Evolutionary conservation across 139 green algal species (phyloP), one percentile per base, ranked within the genome.

Genomic region (Gonium pectorale): DNA sequence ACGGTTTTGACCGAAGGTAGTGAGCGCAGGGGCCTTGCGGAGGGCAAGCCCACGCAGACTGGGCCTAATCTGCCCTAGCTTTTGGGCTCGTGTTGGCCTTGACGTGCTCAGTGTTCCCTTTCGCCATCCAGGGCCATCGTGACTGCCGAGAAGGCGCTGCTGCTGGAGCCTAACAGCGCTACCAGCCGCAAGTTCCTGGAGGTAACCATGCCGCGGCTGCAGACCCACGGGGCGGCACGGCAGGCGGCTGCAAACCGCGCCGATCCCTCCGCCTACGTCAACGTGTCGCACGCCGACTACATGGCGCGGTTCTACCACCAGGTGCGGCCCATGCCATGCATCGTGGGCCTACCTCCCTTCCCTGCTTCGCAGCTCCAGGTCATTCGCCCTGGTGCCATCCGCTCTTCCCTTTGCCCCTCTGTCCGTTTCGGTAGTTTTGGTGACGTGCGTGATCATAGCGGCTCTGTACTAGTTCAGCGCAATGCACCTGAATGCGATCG

Each of bases 111-210:
- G 54, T 19, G 54, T 56, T 6, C 60, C 3, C 62, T 29, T 60
- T 22, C 67, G 3, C 31, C 27, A 4, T 51, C 15, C 87, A 93
- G 91, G 26, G 89, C 93, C 3, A 95, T 99, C 77, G 91, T 98
- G 35, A 92, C 90, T 0, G 91, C 92, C 5, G 91, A 98, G 43
- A 95, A 94, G 85, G 94, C 94, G 59, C 83, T 98, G 66, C 86
- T 99, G 35, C 97, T 99, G 89, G 96, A 98, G 86, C 95, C 96
- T 5, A 67, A 64, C 70, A 90, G 60, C 33, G 67, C 77, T 37
- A 90, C 90, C 68, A 93, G 90, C 3, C 86, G 86, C 54, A 96
- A 96, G 81, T 96, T 97, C 79, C 86, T 98, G 64, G 92, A 97
- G 46, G 83, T 94, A 21, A 78, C 96, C 13, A 87, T 91, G n/a